These are phyloP conservation scores for Quercus dentata DNA, from an alignment of 306 rosid genomes.

Conservation along the genomic window DNA sequence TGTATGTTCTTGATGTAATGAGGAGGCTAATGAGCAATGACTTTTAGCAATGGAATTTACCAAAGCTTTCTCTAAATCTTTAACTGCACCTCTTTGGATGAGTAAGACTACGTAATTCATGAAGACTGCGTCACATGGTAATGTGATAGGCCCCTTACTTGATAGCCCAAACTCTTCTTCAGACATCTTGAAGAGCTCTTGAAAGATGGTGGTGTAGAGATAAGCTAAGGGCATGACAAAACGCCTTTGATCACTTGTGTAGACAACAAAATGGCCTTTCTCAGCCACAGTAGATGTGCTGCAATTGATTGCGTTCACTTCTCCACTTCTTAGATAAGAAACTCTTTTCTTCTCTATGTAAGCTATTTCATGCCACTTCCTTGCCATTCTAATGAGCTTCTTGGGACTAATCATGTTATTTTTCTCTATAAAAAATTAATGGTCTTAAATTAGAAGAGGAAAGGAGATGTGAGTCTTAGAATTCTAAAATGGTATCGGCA, in stretches of 20 bases:
- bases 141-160: slow-evolving; percentile 19
- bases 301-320: neutral
- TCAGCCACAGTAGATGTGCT: neutral
- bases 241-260: slow-evolving; percentile 18
- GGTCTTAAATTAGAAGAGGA: neutral
- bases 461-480: neutral
- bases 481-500: too few species aligned
- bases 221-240: slow-evolving; percentile 25
- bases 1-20: neutral
- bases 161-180: slow-evolving; percentile 32
- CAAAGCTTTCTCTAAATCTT: slow-evolving; percentile 16
- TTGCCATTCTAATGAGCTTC: neutral
- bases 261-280: slow-evolving; percentile 25
- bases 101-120: slow-evolving; percentile 23
- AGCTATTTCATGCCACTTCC: neutral
- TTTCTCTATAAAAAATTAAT: neutral
- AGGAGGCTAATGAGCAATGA: neutral
- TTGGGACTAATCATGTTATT: neutral
- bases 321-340: neutral
- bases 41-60: neutral
- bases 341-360: neutral
- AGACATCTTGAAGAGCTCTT: slow-evolving; percentile 22
- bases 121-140: slow-evolving; percentile 38
- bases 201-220: slow-evolving; percentile 16
- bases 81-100: slow-evolving; percentile 18